Base-by-base conservation (phyloP, 2,329 filamentous ascomycete genomes). In the Magnaporthiopsis rhizophila region DNA sequence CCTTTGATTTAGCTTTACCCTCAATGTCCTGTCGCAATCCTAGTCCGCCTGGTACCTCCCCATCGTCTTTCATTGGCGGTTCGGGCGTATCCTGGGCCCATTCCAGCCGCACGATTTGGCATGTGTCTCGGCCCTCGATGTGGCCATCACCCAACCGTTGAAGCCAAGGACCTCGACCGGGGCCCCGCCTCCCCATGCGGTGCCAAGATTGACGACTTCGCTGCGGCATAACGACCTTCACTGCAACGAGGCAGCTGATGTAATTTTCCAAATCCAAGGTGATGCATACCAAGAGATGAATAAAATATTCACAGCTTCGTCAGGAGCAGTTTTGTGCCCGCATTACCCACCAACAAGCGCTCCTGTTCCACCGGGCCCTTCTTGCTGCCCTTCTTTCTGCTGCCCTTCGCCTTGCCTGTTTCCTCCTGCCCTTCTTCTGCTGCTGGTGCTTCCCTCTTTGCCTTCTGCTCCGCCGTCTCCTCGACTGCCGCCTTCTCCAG, bases 401-500 rank as follows among this genome's bases (percentile, higher is more conserved):
- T 78, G 34, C 77, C 75, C 21, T 63, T 59, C n/a, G 53, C 28
- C 15, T 28, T 13, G 34, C 79, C 75, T 60, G 72, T 72, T 63
- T 79, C 76, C 63, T 80, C 80, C 45, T 79, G 81, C 69, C 81
- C n/a, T 69, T 34, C 1, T 6, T 36, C 50, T 21, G 53, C 61
- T 12, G 61, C 60, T 38, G 76, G 64, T 0, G 74, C 72, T 53
- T 74, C 74, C 15, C 71, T 70, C 74, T 70, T 71, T 0, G 76
- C 77, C 72, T 79, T 82, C 73, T 84, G 84, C 71, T 82, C 80
- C 6, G 76, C 72, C 26, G 79, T 86, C 78, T 82, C 84, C 70
- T 83, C 83, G 59, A 75, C 82, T 2, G 89, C 87, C 12, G 89
- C 88, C 73, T 84, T 86, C 72, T 91, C 81, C 65, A 97, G 78